Conservation (phyloP, 1,139 yeast species). For the Wickerhamomyces sp. region DNA sequence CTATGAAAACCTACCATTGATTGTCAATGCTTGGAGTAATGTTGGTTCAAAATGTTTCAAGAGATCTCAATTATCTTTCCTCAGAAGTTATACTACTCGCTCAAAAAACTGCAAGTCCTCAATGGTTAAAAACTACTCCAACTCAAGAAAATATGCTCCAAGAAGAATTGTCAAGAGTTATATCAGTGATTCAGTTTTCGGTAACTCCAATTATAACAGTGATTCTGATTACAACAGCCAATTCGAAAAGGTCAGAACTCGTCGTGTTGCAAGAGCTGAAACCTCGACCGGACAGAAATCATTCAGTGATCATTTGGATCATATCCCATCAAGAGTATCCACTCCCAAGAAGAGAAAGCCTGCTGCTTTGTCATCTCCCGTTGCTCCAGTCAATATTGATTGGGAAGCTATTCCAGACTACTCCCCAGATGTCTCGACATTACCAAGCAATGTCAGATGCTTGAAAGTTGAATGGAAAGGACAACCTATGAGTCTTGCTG, state of each 20-base stretch:
- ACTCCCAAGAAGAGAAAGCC: conserved; percentile 38
- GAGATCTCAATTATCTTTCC: conserved; percentile 42
- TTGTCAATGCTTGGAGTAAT: conserved; percentile 47
- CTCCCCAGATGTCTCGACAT: conserved; percentile 60
- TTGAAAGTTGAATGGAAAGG: conserved; percentile 97
- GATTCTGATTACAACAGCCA: conserved; percentile 28
- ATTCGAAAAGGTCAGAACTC: conserved; percentile 51
- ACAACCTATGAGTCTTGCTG: conserved; percentile 84
- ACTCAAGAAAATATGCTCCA: conserved; percentile 27
- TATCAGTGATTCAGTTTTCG: conserved; percentile 21
- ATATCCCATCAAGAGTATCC: conserved; percentile 19
- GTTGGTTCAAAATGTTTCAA: conserved; percentile 38
- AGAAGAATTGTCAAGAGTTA: conserved; percentile 25
- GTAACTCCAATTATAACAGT: conserved; percentile 20
- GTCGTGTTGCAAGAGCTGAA: conserved; percentile 43
- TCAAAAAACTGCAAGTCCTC: conserved; percentile 12
- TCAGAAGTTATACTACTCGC: conserved; percentile 41
- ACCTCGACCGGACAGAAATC: conserved; percentile 23
- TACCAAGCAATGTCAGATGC: conserved; percentile 67
- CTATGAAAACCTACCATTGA: conserved; percentile 41
- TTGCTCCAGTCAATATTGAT: conserved; percentile 42
- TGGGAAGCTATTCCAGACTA: conserved; percentile 63
- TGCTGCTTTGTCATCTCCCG: conserved; percentile 26
- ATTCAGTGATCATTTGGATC: conserved; percentile 15
- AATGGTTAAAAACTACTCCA: conserved; percentile 19